phyloP scores from a whole-genome alignment of 257 asterid species.

The Nicotiana tabacum region DNA sequence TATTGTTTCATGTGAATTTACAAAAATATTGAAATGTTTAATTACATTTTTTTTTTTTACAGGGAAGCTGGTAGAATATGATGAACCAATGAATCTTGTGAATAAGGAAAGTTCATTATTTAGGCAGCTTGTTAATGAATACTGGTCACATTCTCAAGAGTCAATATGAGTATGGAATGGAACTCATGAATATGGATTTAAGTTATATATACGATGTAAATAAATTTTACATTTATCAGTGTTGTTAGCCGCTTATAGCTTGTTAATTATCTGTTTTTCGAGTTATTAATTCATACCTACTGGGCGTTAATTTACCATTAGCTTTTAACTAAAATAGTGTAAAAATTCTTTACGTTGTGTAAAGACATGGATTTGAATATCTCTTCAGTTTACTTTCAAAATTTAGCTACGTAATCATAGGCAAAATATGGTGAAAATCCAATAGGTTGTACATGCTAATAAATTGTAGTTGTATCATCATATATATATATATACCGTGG shows the following conservation, averaged over 20 bases:
- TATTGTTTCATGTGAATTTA: background rate
- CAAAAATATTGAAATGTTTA: background rate
- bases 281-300: background rate
- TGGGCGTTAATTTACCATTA: background rate
- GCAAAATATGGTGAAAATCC: too few relatives aligned
- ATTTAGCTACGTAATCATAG: too few relatives aligned
- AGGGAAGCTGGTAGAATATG: slow-evolving; percentile 33
- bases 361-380: too few relatives aligned
- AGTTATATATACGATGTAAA: background rate
- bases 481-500: too few relatives aligned
- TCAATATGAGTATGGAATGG: background rate
- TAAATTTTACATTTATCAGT: background rate
- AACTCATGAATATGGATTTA: background rate
- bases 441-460: too few relatives aligned
- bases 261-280: background rate
- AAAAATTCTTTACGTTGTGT: too few relatives aligned
- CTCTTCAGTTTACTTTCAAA: too few relatives aligned
- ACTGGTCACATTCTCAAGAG: slow-evolving; percentile 18
- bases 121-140: slow-evolving; percentile 34
- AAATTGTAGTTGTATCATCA: too few relatives aligned
- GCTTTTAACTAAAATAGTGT: background rate
- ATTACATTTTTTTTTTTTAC: background rate
- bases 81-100: slow-evolving; percentile 27
- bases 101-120: slow-evolving; percentile 23
- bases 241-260: too few relatives aligned